Evolutionary conservation across 2,329 filamentous ascomycete genomes (phyloP).

Genomic region (Ophiobolus disseminans): DNA sequence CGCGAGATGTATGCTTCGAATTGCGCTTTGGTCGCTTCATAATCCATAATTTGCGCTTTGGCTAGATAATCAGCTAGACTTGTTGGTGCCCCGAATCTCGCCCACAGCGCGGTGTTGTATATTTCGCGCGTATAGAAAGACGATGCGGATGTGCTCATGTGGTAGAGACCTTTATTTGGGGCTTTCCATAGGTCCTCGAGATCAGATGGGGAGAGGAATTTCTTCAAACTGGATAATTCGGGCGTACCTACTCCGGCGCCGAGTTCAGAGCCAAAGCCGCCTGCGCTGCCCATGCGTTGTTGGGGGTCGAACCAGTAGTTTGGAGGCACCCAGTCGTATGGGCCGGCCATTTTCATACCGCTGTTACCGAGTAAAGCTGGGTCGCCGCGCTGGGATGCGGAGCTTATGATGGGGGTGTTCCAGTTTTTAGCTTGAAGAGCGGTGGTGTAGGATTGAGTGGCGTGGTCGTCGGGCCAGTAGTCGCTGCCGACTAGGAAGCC

Average conservation of each 20-base stretch:
- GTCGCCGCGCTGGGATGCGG: conserved; percentile 63
- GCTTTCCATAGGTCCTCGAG: conserved; percentile 64
- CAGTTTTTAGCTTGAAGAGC: conserved; percentile 61
- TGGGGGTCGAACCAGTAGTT: conserved; percentile 67
- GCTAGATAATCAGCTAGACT: conserved; percentile 65
- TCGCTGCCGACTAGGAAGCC: conserved; percentile 68
- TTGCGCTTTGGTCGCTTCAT: conserved; percentile 67
- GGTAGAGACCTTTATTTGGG: conserved; percentile 62
- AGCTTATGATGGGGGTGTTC: conserved; percentile 64
- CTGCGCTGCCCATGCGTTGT: conserved; percentile 62
- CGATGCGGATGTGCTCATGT: conserved; percentile 65
- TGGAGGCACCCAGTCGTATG: conserved; percentile 71
- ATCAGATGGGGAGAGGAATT: conserved; percentile 61
- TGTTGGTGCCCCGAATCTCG: conserved; percentile 60
- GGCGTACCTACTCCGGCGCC: conserved; percentile 69
- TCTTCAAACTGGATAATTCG: conserved; percentile 60
- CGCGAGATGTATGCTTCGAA: conserved; percentile 64
- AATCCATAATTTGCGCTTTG: conserved; percentile 69
- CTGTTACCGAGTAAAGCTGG: conserved; percentile 61
- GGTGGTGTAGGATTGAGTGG: conserved; percentile 61
- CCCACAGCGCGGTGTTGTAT: conserved; percentile 63
- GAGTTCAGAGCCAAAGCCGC: conserved; percentile 69
- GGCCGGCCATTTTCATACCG: conserved; percentile 71
- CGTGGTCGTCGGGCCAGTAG: conserved; percentile 67
- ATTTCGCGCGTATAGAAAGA: conserved; percentile 64